Evolutionary conservation across 1,139 yeast species (phyloP), one percentile per base, ranked within the genome.

Genomic region (Zhuliangozyma blackwelliae): DNA sequence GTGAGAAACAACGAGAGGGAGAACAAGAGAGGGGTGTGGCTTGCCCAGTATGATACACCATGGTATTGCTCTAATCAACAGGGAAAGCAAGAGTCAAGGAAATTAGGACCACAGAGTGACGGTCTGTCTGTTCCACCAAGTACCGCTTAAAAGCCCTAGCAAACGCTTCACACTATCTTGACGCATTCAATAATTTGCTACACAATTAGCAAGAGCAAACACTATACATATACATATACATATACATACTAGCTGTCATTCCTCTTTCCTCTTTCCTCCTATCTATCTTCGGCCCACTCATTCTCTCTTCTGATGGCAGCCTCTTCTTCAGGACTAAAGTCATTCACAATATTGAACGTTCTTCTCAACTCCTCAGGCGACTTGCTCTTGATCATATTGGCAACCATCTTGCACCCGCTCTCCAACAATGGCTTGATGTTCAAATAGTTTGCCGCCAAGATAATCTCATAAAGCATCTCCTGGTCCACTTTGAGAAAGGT

Each of bases 251-350:
- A 27, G 23, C 25, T 5, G 10, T 9, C 23, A 3, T 22, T 9
- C 23, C 23, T 6, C 5, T 7, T 7, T 21, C 22, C 7, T 7
- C 7, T 7, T 6, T 21, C 22, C 22, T 25, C 19, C 60, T 61
- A 89, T 57, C 96, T 89, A 61, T 92, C 98, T 61, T 92, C 98
- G 20, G 98, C 98, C 98, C 98, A 92, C 62, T 92, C 98, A 59
- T 92, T 92, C 63, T 92, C 98, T 55, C 96, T 79, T 57, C 95
- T 83, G 50, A 94, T 92, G 39, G 96, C 97, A 34, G 95, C 96
- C 66, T 92, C 98, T 63, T 94, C 98, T 60, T 94, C 98, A 4
- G 97, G 96, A 29, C 95, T 86, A 64, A 94, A 92, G 61, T 94
- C 98, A 59, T 90, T 88, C 42, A 84, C 94, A 51, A 94, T 94